phyloP scores from a whole-genome alignment of 2,329 filamentous ascomycete species.

The Xylariaceae sp. region DNA sequence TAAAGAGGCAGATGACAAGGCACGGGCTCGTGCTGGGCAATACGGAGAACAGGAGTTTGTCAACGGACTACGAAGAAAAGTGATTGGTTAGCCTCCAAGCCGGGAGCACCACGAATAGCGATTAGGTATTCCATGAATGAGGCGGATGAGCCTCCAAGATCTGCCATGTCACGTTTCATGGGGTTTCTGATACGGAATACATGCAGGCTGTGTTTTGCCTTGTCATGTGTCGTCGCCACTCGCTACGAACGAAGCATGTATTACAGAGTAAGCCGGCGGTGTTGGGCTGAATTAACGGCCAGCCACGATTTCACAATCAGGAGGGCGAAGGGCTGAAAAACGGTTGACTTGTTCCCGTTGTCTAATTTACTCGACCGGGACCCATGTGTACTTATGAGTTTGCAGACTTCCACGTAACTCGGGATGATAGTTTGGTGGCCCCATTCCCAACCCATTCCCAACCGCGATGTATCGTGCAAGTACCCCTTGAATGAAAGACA shows the following conservation, averaged over 20 bases:
- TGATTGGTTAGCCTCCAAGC: constrained; percentile 23
- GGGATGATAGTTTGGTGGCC: too few relatives aligned
- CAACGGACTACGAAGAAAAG: constrained; percentile 55
- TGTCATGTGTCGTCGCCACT: not conserved
- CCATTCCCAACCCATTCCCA: not conserved
- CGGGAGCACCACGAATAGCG: not conserved
- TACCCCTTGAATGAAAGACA: not conserved
- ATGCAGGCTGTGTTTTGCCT: not conserved
- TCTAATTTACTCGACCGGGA: too few relatives aligned
- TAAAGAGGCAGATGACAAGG: constrained; percentile 61
- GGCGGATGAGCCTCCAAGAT: not conserved
- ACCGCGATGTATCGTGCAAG: not conserved
- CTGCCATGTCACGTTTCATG: not conserved
- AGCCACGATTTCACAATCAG: not conserved
- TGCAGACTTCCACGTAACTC: too few relatives aligned
- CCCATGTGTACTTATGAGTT: too few relatives aligned
- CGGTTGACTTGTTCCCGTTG: not conserved
- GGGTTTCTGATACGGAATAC: not conserved
- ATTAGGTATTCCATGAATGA: not conserved
- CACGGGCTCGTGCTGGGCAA: constrained; percentile 53
- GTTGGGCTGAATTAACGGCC: not conserved
- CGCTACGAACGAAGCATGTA: too few relatives aligned
- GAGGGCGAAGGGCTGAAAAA: not conserved
- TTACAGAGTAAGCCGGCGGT: not conserved
- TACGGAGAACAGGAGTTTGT: constrained; percentile 62